These are phyloP conservation scores for Acidiella bohemica DNA, from an alignment of 495 filamentous ascomycete species.

Conservation along the genomic window DNA sequence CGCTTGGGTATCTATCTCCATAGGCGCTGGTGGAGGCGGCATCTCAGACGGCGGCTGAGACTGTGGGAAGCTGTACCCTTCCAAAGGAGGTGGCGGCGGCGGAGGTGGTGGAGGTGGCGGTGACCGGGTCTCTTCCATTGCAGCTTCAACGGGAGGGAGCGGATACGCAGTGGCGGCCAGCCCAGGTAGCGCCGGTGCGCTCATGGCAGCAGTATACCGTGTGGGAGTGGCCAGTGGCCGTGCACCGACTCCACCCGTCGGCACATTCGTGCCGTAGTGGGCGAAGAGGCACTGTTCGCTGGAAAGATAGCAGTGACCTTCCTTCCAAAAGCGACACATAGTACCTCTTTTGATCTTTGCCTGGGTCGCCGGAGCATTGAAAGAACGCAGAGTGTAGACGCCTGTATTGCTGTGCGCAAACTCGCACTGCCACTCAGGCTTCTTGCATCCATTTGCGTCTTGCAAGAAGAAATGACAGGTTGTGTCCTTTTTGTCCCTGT, in stretches of 20 bases:
- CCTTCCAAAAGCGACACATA: not conserved
- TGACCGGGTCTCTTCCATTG: no score
- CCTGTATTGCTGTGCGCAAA: conserved; percentile 3
- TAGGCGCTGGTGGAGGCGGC: not conserved
- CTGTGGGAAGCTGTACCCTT: no score
- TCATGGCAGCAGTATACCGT: not conserved
- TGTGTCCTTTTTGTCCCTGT: not conserved
- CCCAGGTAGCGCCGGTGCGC: not conserved
- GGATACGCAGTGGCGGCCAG: not conserved
- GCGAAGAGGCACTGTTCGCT: no score
- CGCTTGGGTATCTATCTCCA: not conserved
- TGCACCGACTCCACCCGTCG: not conserved
- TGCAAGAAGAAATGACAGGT: conserved; percentile 8
- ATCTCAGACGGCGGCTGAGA: not conserved
- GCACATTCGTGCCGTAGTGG: not conserved
- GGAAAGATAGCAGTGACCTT: no score
- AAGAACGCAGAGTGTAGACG: not conserved
- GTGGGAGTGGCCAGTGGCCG: not conserved
- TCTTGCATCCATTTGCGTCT: not conserved
- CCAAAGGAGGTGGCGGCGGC: not conserved
- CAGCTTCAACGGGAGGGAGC: no score
- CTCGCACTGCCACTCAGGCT: not conserved
- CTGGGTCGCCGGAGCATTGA: not conserved
- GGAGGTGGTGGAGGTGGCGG: not conserved
- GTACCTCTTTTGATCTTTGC: not conserved